A percentile compares a stretch with the other conserved stretches of the same genome.
These are phyloP conservation scores for Syzygium jambos DNA, from an alignment of 345 rosid species.

Conservation along the genomic window DNA sequence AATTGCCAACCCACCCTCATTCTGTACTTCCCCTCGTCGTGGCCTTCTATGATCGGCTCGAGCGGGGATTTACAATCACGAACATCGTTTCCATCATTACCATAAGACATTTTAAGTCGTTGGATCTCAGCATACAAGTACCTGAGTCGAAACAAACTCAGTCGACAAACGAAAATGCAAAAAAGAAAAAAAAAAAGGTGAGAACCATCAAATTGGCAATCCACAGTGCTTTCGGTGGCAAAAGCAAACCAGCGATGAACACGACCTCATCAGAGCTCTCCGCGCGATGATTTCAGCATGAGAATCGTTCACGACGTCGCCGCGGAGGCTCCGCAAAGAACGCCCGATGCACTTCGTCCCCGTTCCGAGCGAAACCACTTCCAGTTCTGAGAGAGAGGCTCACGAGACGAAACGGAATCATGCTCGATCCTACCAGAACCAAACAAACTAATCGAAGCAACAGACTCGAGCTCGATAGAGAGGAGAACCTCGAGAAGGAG, in stretches of 20 bases:
- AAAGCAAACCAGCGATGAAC: background rate
- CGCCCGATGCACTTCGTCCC: conserved; percentile 80
- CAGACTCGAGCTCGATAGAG: background rate
- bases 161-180: background rate
- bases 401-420: background rate
- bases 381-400: conserved; percentile 25
- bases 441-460: background rate
- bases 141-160: conserved; percentile 24
- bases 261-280: conserved; percentile 67
- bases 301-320: conserved; percentile 82
- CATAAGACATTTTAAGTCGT: conserved; percentile 7
- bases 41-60: conserved; percentile 18
- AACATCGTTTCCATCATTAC: conserved; percentile 2
- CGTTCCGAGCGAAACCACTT: conserved; percentile 76
- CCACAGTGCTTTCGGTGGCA: background rate
- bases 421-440: background rate
- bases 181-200: too few species aligned
- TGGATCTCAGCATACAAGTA: conserved; percentile 65
- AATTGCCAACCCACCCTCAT: conserved; percentile 56
- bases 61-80: conserved; percentile 15
- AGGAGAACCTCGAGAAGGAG: conserved; percentile 53
- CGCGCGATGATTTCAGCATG: conserved; percentile 87
- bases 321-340: conserved; percentile 51
- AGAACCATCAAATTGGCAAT: too few species aligned
- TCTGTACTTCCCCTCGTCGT: conserved; percentile 25